phyloP scores from a whole-genome alignment of 345 rosid species.

The Turnera subulata region DNA sequence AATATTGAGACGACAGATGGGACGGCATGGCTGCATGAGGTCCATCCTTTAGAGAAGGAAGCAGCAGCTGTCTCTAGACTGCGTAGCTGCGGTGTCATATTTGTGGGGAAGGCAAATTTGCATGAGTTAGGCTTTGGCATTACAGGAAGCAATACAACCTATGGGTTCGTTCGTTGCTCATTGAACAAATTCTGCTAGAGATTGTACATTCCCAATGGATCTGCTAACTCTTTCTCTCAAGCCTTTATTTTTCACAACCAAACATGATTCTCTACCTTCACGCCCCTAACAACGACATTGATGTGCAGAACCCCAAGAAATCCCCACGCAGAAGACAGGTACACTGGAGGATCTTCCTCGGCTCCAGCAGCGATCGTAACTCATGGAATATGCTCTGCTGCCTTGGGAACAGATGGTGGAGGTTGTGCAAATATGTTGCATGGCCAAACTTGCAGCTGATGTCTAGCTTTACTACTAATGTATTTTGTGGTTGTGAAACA shows the following conservation, averaged over 20 bases:
- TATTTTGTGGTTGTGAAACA: constrained; percentile 11
- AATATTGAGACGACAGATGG: constrained; percentile 45
- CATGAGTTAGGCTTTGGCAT: constrained; percentile 95
- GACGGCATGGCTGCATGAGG: constrained; percentile 83
- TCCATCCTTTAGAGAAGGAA: constrained; percentile 55
- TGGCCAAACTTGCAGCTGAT: constrained; percentile 4
- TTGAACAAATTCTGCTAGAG: neutral
- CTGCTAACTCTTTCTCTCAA: too few relatives aligned
- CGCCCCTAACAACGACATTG: neutral
- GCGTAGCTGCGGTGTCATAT: constrained; percentile 73
- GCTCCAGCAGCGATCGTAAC: constrained; percentile 93
- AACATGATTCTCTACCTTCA: too few relatives aligned
- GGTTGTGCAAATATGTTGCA: constrained; percentile 41
- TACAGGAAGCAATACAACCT: constrained; percentile 84
- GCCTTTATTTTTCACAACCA: neutral
- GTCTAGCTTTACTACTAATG: constrained; percentile 8
- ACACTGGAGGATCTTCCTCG: constrained; percentile 93
- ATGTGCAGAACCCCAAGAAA: constrained; percentile 80
- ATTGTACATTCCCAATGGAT: neutral
- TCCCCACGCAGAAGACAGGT: constrained; percentile 76
- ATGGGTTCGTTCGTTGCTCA: constrained; percentile 53
- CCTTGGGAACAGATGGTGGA: constrained; percentile 96
- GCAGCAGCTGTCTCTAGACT: constrained; percentile 70
- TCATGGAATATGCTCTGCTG: constrained; percentile 86
- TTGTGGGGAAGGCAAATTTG: constrained; percentile 89